Conservation (phyloP, 2,329 filamentous ascomycete species). For the Clonostachys solani region DNA sequence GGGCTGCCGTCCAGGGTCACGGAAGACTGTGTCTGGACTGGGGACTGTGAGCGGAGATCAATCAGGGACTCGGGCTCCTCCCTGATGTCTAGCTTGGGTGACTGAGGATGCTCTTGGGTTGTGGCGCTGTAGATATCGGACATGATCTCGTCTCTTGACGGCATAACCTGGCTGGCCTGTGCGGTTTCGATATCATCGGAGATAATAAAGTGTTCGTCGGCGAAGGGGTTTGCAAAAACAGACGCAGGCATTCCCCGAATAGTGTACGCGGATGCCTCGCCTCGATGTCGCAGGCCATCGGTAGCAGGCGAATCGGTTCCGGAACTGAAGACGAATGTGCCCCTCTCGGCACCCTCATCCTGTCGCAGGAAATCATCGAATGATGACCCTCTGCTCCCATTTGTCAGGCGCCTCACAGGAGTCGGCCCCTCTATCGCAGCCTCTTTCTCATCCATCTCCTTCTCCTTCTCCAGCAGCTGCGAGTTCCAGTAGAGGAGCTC, state of each 20-base stretch:
- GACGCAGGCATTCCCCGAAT: constrained; percentile 38
- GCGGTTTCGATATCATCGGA: constrained; percentile 34
- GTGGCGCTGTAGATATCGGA: constrained; percentile 57
- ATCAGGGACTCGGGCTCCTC: constrained; percentile 20
- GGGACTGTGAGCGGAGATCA: constrained; percentile 7
- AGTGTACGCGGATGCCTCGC: constrained; percentile 5
- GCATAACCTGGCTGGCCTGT: constrained; percentile 35
- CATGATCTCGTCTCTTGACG: constrained; percentile 39
- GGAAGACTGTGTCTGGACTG: constrained; percentile 10
- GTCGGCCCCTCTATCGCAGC: neutral
- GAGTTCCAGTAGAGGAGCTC: constrained; percentile 65
- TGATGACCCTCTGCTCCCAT: constrained; percentile 26
- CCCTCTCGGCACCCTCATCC: constrained; percentile 46
- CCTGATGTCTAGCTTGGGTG: constrained; percentile 13
- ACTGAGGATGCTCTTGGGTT: constrained; percentile 28
- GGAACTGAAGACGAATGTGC: constrained; percentile 54
- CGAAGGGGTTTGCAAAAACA: constrained; percentile 54
- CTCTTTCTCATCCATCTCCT: constrained; percentile 11
- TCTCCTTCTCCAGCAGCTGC: constrained; percentile 43
- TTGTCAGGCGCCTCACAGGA: neutral
- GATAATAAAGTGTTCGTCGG: constrained; percentile 51
- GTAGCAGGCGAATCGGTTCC: constrained; percentile 38
- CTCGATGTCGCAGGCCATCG: constrained; percentile 35
- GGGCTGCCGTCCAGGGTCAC: constrained; percentile 28
- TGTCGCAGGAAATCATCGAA: constrained; percentile 58